Evolutionary conservation across 495 filamentous ascomycete genomes (phyloP).

Genomic region (Parachaetomium inaequale): DNA sequence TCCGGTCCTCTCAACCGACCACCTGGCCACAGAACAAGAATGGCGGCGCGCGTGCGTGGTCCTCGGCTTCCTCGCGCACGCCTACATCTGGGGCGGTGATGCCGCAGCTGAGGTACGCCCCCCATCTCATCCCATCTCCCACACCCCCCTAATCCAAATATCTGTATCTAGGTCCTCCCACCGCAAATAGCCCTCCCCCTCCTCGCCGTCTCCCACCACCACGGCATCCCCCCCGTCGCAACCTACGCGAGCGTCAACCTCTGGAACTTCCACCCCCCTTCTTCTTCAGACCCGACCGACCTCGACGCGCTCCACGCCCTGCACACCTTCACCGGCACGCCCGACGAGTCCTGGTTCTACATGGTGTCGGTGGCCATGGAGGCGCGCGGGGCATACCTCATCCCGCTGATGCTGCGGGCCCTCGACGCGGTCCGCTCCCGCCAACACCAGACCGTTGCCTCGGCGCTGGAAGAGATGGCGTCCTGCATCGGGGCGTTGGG

Average conservation of each 20-base stretch:
- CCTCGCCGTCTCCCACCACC: conserved; percentile 65
- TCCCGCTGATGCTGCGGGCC: conserved; percentile 75
- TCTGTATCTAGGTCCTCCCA: conserved; percentile 53
- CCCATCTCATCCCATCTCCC: not conserved
- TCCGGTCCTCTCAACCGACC: conserved; percentile 62
- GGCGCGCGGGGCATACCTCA: conserved; percentile 73
- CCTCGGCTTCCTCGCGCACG: conserved; percentile 75
- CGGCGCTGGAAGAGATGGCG: conserved; percentile 64
- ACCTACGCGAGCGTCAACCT: conserved; percentile 85
- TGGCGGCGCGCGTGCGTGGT: conserved; percentile 78
- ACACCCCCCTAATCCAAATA: not conserved
- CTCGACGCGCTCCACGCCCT: conserved; percentile 72
- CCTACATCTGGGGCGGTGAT: conserved; percentile 66
- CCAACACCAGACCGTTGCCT: conserved; percentile 31
- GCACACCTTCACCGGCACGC: conserved; percentile 83
- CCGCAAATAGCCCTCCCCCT: conserved; percentile 77
- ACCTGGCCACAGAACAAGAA: conserved; percentile 63
- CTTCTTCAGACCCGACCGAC: conserved; percentile 53
- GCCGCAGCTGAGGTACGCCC: conserved; percentile 32
- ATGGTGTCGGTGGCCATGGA: conserved; percentile 92
- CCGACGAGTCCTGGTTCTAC: conserved; percentile 97
- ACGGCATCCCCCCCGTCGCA: conserved; percentile 82
- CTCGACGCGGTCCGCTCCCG: too few relatives aligned
- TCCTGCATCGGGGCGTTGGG: conserved; percentile 69
- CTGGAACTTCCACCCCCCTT: conserved; percentile 74